Percentiles rank a stretch among this genome's conserved stretches.
phyloP scores from a whole-genome alignment of 2,329 filamentous ascomycete species.

The Pseudopithomyces maydicus region DNA sequence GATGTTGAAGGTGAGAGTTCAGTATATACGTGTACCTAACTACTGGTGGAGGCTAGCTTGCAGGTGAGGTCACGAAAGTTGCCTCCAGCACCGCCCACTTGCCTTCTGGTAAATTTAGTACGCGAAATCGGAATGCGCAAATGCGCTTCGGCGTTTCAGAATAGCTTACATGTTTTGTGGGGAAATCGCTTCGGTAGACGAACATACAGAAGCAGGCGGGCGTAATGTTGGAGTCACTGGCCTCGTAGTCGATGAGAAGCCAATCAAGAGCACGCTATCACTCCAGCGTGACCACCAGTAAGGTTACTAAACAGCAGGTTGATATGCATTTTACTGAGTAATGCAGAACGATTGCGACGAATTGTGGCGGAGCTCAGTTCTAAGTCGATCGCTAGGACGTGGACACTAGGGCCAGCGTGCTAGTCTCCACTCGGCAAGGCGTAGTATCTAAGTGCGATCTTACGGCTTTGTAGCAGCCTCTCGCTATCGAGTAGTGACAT shows the following conservation, averaged over 20 bases:
- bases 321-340: background rate
- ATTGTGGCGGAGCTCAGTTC: constrained; percentile 4
- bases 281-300: background rate
- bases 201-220: background rate
- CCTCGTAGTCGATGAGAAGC: background rate
- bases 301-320: background rate
- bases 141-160: constrained; percentile 4
- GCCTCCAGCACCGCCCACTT: background rate
- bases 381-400: background rate
- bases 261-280: background rate
- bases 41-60: constrained; percentile 1
- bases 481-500: too few species aligned
- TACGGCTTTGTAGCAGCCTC: too few species aligned
- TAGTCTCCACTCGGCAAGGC: background rate
- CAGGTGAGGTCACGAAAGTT: background rate
- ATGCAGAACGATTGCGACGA: background rate
- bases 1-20: background rate
- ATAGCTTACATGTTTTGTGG: background rate
- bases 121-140: constrained; percentile 4
- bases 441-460: background rate
- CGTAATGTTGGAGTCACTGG: background rate
- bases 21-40: background rate
- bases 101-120: constrained; percentile 4
- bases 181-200: background rate
- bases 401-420: background rate